Conservation (phyloP, 257 asterid genomes). For the Solanum pinnatisectum region DNA sequence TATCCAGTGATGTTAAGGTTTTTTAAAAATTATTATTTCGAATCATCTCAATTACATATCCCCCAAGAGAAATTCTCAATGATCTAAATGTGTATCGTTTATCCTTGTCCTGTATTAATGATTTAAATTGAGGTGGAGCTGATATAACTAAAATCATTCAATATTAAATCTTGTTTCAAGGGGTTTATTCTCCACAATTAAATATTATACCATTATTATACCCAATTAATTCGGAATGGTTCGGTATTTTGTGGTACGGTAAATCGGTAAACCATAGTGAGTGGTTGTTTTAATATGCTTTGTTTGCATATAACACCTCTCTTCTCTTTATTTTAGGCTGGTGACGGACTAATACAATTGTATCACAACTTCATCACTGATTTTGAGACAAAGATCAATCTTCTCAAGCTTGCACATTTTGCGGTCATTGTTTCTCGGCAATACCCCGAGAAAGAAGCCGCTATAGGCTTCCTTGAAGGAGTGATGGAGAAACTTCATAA, state of each 20-base stretch:
- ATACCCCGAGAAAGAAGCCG: slow-evolving; percentile 79
- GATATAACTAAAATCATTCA: neutral
- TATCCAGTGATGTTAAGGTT: neutral
- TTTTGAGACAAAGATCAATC: slow-evolving; percentile 95
- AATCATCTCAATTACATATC: neutral
- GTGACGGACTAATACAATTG: slow-evolving; percentile 84
- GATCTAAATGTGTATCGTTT: neutral
- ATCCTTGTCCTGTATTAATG: neutral
- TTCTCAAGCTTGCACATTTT: slow-evolving; percentile 95
- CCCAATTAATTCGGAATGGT: neutral
- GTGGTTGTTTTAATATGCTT: neutral
- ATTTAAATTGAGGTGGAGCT: neutral
- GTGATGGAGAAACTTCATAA: slow-evolving; percentile 81
- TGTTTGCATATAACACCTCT: neutral
- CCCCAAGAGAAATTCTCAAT: neutral
- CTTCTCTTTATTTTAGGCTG: slow-evolving; percentile 38
- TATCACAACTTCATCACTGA: slow-evolving; percentile 87
- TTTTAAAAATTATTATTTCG: neutral
- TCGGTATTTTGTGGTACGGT: neutral
- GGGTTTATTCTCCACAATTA: neutral
- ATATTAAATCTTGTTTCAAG: neutral
- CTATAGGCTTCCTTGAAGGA: slow-evolving; percentile 72
- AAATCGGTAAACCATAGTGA: neutral
- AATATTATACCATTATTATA: too few relatives aligned
- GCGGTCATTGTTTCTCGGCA: slow-evolving; percentile 82